Percentiles rank a stretch among this genome's conserved stretches.
Evolutionary conservation across 2,329 filamentous ascomycete genomes (phyloP).

Genomic region (Alternaria gansuensis): DNA sequence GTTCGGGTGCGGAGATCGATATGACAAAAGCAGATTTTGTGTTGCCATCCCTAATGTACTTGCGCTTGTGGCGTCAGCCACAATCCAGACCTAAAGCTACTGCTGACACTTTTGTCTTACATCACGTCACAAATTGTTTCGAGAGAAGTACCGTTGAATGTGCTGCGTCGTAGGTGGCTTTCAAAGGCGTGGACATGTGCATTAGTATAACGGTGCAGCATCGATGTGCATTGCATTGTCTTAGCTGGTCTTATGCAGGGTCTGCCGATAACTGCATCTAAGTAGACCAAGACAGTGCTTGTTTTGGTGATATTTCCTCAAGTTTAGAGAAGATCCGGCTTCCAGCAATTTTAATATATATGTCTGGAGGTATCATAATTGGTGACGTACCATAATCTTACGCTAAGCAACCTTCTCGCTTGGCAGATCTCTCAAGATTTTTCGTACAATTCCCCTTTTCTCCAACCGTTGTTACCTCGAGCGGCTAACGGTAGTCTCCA

Average conservation of each 20-base stretch:
- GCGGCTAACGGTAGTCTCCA: neutral
- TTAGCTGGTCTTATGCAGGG: neutral
- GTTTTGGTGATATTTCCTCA: neutral
- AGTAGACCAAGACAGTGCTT: neutral
- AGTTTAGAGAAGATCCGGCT: neutral
- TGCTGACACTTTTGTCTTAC: neutral
- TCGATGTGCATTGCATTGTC: neutral
- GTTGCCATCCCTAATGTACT: neutral
- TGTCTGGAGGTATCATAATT: neutral
- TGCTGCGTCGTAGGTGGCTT: neutral
- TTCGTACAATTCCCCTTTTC: neutral
- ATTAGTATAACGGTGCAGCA: neutral
- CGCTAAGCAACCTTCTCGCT: rapidly evolving
- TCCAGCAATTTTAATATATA: neutral
- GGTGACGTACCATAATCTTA: neutral
- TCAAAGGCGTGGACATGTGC: neutral
- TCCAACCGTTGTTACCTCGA: neutral
- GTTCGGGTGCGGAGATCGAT: neutral
- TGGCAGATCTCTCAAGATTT: neutral
- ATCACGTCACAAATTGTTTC: neutral
- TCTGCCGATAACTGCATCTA: neutral
- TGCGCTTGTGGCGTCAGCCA: neutral
- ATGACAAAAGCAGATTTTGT: conserved; percentile 1
- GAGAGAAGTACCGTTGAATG: neutral
- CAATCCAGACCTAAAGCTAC: neutral